Conservation (phyloP, 345 rosid species). For the Diplotaxis tenuifolia region DNA sequence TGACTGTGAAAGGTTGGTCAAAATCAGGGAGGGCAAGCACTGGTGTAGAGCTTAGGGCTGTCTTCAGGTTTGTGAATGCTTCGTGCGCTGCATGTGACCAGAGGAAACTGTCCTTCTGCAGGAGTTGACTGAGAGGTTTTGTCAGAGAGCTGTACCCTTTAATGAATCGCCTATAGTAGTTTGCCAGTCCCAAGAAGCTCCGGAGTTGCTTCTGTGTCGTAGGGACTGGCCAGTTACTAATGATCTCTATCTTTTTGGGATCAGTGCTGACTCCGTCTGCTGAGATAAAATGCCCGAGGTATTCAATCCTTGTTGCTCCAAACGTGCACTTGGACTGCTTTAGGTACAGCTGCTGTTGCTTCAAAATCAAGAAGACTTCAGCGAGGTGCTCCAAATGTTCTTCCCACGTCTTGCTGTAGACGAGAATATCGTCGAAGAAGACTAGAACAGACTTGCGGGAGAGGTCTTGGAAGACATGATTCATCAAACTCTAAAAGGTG, state of each 20-base stretch:
- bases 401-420: neutral
- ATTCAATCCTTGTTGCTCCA: neutral
- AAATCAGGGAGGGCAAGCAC: neutral
- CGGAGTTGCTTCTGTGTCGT: neutral
- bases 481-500: neutral
- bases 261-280: neutral
- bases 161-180: neutral
- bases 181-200: neutral
- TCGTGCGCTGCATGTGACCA: no score
- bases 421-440: neutral
- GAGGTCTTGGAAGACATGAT: neutral
- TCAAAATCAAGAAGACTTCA: neutral
- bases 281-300: neutral
- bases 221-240: neutral
- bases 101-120: no score
- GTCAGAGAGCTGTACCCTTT: no score
- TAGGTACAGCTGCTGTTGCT: neutral
- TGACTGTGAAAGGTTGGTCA: neutral
- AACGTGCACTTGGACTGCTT: neutral
- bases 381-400: neutral
- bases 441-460: neutral
- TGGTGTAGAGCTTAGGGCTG: neutral
- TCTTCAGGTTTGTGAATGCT: no score
- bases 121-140: no score
- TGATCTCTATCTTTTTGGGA: neutral